Conservation (phyloP, 495 filamentous ascomycete species). For the Bryoglossum gracile region DNA sequence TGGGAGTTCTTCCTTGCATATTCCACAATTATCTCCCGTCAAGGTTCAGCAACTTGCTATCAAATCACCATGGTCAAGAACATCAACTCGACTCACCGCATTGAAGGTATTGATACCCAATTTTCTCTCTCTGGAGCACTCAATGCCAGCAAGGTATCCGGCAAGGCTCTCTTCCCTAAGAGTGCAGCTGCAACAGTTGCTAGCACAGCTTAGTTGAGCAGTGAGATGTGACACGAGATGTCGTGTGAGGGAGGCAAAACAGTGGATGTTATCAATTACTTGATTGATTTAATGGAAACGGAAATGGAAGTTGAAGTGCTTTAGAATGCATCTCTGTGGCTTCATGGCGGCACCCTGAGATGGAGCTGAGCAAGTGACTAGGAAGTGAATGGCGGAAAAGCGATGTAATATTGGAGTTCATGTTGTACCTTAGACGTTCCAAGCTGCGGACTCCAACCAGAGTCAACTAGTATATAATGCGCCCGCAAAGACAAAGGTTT, state of each 20-base stretch:
- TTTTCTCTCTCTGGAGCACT: slow-evolving; percentile 70
- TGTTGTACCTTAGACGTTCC: no score
- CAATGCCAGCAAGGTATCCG: slow-evolving; percentile 29
- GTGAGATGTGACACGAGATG: neutral
- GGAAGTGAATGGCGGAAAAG: neutral
- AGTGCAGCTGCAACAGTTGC: slow-evolving; percentile 10
- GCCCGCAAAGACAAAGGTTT: no score
- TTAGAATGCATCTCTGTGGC: no score
- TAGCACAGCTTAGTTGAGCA: neutral
- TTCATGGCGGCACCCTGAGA: neutral
- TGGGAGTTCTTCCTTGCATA: slow-evolving; percentile 98
- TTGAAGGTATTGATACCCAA: slow-evolving; percentile 76
- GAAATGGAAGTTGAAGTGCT: no score
- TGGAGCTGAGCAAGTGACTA: neutral
- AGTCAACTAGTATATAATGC: no score
- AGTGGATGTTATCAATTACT: no score
- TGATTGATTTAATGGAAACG: no score
- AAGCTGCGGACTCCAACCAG: no score
- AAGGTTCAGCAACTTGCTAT: slow-evolving; percentile 90
- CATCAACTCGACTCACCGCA: slow-evolving; percentile 89
- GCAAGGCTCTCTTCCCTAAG: slow-evolving; percentile 38
- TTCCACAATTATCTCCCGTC: slow-evolving; percentile 87
- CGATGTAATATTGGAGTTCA: neutral
- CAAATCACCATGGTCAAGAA: slow-evolving; percentile 97
- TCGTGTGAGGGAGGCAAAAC: neutral